A percentile compares a stretch with the other conserved stretches of the same genome.
Conservation (phyloP, 371 early-diverging fungal genomes). For the Mucor velutinosus region DNA sequence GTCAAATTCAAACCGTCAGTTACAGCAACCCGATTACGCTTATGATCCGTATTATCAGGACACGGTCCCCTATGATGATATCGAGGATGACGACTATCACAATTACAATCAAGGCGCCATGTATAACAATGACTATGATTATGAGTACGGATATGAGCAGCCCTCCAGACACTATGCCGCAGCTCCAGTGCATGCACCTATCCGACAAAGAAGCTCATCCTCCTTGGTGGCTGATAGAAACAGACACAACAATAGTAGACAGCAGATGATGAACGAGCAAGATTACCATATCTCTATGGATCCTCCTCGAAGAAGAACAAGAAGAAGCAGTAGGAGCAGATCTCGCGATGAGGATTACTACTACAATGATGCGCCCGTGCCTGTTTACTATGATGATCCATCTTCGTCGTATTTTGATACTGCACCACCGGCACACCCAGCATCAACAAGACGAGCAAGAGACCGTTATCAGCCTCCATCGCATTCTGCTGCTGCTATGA, state of each 20-base stretch:
- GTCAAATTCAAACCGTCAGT: neutral
- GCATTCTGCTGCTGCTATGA: neutral
- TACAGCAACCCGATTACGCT: neutral
- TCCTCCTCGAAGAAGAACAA: neutral
- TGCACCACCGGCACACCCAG: neutral
- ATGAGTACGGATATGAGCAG: neutral
- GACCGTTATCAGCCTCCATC: neutral
- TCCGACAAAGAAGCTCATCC: neutral
- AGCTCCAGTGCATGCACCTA: neutral
- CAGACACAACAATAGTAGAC: neutral
- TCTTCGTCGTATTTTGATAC: neutral
- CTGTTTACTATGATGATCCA: neutral
- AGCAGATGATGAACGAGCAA: neutral
- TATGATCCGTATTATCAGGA: conserved; percentile 1
- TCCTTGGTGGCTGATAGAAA: neutral
- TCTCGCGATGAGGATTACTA: conserved; percentile 1
- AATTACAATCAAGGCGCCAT: neutral
- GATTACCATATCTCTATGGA: neutral
- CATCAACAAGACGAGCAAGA: neutral
- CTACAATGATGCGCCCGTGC: neutral
- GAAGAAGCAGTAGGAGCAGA: neutral
- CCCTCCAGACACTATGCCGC: neutral
- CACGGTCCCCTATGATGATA: neutral
- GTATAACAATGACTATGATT: neutral
- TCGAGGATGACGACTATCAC: conserved; percentile 6